A percentile compares a stretch with the other conserved stretches of the same genome.
Conservation (phyloP, 257 asterid species). For the Linderniella brevidens region DNA sequence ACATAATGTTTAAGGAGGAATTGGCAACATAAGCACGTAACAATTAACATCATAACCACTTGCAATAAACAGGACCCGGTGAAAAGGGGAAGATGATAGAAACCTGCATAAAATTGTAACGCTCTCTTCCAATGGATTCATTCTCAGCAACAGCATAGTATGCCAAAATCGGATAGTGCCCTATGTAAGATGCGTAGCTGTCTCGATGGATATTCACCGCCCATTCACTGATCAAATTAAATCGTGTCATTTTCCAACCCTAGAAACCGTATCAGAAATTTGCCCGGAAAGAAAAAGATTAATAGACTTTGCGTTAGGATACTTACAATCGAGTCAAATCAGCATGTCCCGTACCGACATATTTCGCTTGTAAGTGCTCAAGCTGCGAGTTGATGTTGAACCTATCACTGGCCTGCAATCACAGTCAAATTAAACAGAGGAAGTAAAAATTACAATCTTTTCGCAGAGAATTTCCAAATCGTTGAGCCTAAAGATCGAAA, state of each 20-base stretch:
- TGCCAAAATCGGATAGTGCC: slow-evolving; percentile 79
- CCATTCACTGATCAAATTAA: slow-evolving; percentile 53
- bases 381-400: slow-evolving; percentile 94
- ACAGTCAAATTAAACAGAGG: background rate
- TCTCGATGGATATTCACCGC: slow-evolving; percentile 94
- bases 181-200: slow-evolving; percentile 79
- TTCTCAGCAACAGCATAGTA: slow-evolving; percentile 92
- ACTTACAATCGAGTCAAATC: slow-evolving; percentile 85
- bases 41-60: too few relatives aligned
- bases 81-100: background rate
- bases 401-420: slow-evolving; percentile 88
- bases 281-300: background rate
- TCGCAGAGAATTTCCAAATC: background rate
- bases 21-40: background rate
- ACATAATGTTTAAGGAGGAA: background rate
- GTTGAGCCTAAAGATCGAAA: too few relatives aligned
- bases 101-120: slow-evolving; percentile 98
- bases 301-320: slow-evolving; percentile 6
- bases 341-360: slow-evolving; percentile 99
- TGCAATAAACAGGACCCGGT: background rate
- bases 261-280: background rate
- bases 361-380: slow-evolving; percentile 93
- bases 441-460: background rate
- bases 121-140: slow-evolving; percentile 94
- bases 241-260: too few relatives aligned